Percentiles rank a stretch among this genome's conserved stretches.
Evolutionary conservation across 2,329 filamentous ascomycete species (phyloP).

Genomic region (Microdochium paspali): DNA sequence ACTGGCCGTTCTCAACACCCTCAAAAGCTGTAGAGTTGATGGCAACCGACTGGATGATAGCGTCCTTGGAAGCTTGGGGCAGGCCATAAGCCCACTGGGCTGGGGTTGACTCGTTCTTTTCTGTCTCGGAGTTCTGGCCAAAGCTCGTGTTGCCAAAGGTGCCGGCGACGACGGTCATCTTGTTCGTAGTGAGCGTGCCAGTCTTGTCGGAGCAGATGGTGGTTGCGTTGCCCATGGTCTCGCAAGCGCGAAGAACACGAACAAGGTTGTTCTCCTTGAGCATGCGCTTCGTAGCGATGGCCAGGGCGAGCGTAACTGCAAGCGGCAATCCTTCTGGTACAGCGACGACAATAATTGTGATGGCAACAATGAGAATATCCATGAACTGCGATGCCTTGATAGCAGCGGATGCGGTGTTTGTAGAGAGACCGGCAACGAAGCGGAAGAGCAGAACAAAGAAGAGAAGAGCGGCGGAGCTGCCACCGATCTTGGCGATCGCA

Average conservation of each 20-base stretch:
- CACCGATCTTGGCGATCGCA: conserved; percentile 42
- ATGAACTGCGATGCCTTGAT: conserved; percentile 55
- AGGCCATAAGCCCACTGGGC: conserved; percentile 20
- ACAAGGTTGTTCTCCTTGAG: conserved; percentile 63
- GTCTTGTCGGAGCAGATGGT: conserved; percentile 78
- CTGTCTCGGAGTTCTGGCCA: conserved; percentile 11
- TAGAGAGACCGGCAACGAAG: conserved; percentile 54
- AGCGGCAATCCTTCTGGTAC: conserved; percentile 58
- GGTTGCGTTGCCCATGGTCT: conserved; percentile 64
- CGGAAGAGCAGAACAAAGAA: conserved; percentile 74
- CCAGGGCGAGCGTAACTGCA: conserved; percentile 58
- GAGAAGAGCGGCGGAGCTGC: conserved; percentile 62
- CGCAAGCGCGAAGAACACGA: conserved; percentile 57
- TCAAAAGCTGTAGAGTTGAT: conserved; percentile 53
- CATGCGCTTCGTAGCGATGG: conserved; percentile 59
- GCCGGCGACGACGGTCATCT: conserved; percentile 69
- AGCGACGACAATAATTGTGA: conserved; percentile 61
- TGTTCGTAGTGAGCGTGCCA: conserved; percentile 64
- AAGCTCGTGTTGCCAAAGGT: conserved; percentile 42
- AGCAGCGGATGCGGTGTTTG: conserved; percentile 34
- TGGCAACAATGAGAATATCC: conserved; percentile 53
- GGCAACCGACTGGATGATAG: conserved; percentile 31
- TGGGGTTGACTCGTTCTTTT: conserved; percentile 8
- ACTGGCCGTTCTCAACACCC: conserved; percentile 32
- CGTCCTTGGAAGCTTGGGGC: conserved; percentile 17